A percentile compares a stretch with the other conserved stretches of the same genome.
These are phyloP conservation scores for Aspergillus persii DNA, from an alignment of 2,329 filamentous ascomycete species.

Conservation along the genomic window DNA sequence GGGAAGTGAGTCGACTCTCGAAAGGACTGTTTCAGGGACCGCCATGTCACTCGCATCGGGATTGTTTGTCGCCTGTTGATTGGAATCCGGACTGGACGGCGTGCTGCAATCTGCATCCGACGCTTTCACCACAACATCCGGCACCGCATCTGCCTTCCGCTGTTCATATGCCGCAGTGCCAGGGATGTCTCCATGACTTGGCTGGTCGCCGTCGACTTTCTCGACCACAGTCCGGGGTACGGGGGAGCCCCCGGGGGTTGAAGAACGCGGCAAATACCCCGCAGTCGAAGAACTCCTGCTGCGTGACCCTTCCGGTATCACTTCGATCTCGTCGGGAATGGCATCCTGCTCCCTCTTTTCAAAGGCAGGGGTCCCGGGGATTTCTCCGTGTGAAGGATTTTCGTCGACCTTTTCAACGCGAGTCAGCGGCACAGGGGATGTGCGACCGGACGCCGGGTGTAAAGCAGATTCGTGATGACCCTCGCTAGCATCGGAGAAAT, in stretches of 20 bases:
- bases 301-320: constrained; percentile 48
- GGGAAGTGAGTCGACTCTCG: constrained; percentile 42
- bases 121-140: constrained; percentile 55
- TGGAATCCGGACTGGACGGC: constrained; percentile 19
- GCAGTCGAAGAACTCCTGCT: constrained; percentile 42
- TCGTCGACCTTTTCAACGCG: constrained; percentile 63
- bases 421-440: constrained; percentile 59
- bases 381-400: constrained; percentile 57
- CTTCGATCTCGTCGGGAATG: constrained; percentile 62
- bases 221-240: constrained; percentile 62
- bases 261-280: constrained; percentile 45
- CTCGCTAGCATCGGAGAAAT: constrained; percentile 66
- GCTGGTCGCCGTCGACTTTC: constrained; percentile 56
- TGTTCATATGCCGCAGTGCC: constrained; percentile 58
- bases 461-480: constrained; percentile 42
- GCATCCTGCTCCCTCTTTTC: constrained; percentile 58
- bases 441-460: constrained; percentile 40
- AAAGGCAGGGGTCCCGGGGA: constrained; percentile 61
- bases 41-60: constrained; percentile 11
- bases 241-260: constrained; percentile 49
- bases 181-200: constrained; percentile 61
- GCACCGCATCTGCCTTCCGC: constrained; percentile 58
- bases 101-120: constrained; percentile 27
- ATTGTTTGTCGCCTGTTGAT: constrained; percentile 11
- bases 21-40: constrained; percentile 46